Conservation (phyloP, 495 filamentous ascomycete species). For the Hypoxylon perforatum region DNA sequence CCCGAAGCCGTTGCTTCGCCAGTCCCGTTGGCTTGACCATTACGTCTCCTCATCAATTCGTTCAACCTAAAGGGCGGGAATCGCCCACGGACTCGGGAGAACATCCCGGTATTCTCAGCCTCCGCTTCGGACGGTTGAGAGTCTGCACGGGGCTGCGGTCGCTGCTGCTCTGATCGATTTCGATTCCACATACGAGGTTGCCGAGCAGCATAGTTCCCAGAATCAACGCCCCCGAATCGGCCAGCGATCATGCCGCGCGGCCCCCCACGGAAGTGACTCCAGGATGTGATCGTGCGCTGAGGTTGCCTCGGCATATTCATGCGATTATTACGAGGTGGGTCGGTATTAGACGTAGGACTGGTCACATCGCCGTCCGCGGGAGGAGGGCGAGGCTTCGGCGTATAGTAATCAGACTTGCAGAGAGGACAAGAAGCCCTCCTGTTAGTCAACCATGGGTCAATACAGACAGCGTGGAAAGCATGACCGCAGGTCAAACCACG, state of each 20-base stretch:
- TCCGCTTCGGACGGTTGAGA: slow-evolving; percentile 21
- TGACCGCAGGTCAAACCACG: slow-evolving; percentile 94
- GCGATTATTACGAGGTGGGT: slow-evolving; percentile 49
- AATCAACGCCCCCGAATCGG: slow-evolving; percentile 42
- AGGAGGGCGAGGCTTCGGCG: slow-evolving; percentile 77
- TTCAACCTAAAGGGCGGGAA: slow-evolving; percentile 41
- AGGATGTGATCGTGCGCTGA: slow-evolving; percentile 44
- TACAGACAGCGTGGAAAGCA: slow-evolving; percentile 92
- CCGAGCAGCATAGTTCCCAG: slow-evolving; percentile 23
- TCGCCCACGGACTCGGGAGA: slow-evolving; percentile 42
- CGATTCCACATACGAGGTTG: slow-evolving; percentile 34
- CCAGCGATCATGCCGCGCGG: slow-evolving; percentile 44
- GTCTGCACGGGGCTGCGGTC: slow-evolving; percentile 9
- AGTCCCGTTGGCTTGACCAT: slow-evolving; percentile 25
- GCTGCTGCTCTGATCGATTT: slow-evolving; percentile 21
- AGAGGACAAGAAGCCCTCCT: slow-evolving; percentile 94
- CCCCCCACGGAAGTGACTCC: slow-evolving; percentile 45
- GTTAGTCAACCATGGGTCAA: slow-evolving; percentile 96
- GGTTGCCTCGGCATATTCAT: slow-evolving; percentile 55
- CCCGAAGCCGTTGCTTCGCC: slow-evolving; percentile 27
- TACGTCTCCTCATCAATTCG: slow-evolving; percentile 39
- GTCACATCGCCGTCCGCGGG: slow-evolving; percentile 49
- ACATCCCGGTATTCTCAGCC: slow-evolving; percentile 23
- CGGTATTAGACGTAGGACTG: slow-evolving; percentile 31
- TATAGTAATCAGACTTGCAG: slow-evolving; percentile 97